Conservation (phyloP, 805 yeast species). For the Wickerhamiella kazuoi region DNA sequence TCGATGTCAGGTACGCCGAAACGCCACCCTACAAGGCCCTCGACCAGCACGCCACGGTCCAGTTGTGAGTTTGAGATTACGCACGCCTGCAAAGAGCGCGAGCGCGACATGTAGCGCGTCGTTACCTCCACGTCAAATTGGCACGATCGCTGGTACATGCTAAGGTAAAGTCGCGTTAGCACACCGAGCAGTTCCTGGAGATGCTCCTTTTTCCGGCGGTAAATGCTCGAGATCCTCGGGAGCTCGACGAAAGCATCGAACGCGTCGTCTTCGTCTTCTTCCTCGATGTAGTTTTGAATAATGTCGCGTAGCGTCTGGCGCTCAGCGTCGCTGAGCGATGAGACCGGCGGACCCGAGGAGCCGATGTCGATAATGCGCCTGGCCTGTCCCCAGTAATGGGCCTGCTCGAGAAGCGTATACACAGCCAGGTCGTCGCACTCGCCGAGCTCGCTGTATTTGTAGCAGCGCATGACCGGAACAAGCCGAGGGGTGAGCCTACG, state of each 20-base stretch:
- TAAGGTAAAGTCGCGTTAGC: slow-evolving; percentile 24
- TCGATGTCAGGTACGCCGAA: slow-evolving; percentile 23
- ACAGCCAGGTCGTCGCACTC: slow-evolving; percentile 17
- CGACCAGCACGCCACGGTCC: slow-evolving; percentile 20
- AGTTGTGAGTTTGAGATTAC: slow-evolving; percentile 23
- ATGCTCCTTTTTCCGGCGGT: neutral
- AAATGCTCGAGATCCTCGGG: neutral
- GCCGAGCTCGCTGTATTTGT: slow-evolving; percentile 15
- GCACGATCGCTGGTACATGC: slow-evolving; percentile 22
- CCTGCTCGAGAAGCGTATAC: slow-evolving; percentile 15
- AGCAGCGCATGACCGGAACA: slow-evolving; percentile 2
- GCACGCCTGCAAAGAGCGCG: slow-evolving; percentile 23
- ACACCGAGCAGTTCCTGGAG: slow-evolving; percentile 11
- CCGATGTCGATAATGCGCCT: slow-evolving; percentile 12
- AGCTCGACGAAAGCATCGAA: neutral
- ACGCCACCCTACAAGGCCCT: slow-evolving; percentile 24
- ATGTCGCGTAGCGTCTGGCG: neutral
- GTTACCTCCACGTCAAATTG: slow-evolving; percentile 29
- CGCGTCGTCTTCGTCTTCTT: neutral
- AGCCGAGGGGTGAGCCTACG: no score
- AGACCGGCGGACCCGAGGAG: neutral
- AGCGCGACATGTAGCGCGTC: slow-evolving; percentile 21
- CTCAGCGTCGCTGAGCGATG: neutral
- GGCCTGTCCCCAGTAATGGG: slow-evolving; percentile 18
- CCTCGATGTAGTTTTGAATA: neutral